Conservation (phyloP, 768 basidiomycete genomes). For the Lanmaoa pseudosensibilis region DNA sequence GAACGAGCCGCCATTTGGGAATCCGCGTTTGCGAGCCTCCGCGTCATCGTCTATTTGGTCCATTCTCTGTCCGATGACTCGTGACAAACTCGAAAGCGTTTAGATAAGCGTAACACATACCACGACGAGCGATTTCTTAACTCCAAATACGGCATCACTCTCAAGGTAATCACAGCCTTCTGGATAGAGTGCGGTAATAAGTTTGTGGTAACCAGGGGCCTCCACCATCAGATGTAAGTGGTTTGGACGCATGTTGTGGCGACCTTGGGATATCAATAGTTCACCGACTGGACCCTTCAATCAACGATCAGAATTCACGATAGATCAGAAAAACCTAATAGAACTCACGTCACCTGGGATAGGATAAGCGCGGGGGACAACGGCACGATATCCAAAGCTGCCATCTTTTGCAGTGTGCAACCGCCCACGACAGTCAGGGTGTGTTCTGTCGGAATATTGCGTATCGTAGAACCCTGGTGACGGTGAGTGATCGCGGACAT, state of each 20-base stretch:
- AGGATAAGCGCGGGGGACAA: slow-evolving; percentile 70
- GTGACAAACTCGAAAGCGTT: background rate
- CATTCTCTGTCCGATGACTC: slow-evolving; percentile 41
- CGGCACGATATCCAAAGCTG: slow-evolving; percentile 65
- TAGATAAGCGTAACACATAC: slow-evolving; percentile 41
- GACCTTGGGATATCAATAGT: slow-evolving; percentile 51
- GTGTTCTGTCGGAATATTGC: slow-evolving; percentile 54
- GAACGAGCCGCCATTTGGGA: slow-evolving; percentile 46
- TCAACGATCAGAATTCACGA: slow-evolving; percentile 7
- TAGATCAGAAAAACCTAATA: slow-evolving; percentile 2
- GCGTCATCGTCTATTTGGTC: slow-evolving; percentile 52
- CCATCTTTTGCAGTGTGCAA: slow-evolving; percentile 61
- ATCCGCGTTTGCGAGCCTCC: slow-evolving; percentile 53
- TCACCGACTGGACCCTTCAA: slow-evolving; percentile 67
- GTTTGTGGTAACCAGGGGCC: slow-evolving; percentile 69
- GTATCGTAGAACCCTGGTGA: slow-evolving; percentile 37
- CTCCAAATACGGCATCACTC: slow-evolving; percentile 81
- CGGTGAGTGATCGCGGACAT: background rate
- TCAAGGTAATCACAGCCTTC: slow-evolving; percentile 64
- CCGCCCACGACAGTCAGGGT: slow-evolving; percentile 74
- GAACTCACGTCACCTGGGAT: slow-evolving; percentile 64
- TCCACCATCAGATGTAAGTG: slow-evolving; percentile 77
- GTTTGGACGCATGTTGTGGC: slow-evolving; percentile 78
- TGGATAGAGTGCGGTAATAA: slow-evolving; percentile 74
- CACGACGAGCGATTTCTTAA: slow-evolving; percentile 74